These are phyloP conservation scores for Mycena crocata DNA, from an alignment of 768 basidiomycete genomes.

Conservation along the genomic window DNA sequence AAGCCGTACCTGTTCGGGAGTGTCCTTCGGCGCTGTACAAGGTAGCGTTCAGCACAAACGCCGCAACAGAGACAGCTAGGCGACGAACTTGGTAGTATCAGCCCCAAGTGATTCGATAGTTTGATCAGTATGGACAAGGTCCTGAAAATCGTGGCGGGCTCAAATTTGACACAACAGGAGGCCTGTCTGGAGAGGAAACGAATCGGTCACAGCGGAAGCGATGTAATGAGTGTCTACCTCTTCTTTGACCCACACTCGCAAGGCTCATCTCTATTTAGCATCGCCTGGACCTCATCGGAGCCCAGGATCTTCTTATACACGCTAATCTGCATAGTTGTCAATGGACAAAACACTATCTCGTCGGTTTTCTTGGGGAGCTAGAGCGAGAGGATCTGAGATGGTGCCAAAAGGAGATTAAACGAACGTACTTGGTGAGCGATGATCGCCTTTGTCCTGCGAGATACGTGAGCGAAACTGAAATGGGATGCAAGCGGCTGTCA, in stretches of 20 bases:
- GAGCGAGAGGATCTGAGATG: background rate
- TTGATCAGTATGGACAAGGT: slow-evolving; percentile 88
- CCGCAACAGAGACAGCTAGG: background rate
- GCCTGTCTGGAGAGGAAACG: slow-evolving; percentile 47
- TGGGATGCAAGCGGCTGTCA: background rate
- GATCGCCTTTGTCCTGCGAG: slow-evolving; percentile 75
- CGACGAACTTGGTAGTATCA: slow-evolving; percentile 82
- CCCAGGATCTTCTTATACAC: slow-evolving; percentile 80
- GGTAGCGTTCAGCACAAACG: background rate
- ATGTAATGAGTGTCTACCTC: slow-evolving; percentile 53
- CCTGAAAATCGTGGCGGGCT: slow-evolving; percentile 76
- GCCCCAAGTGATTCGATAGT: slow-evolving; percentile 87
- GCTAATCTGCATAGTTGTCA: slow-evolving; percentile 74
- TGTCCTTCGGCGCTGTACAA: slow-evolving; percentile 71
- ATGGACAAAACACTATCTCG: slow-evolving; percentile 92
- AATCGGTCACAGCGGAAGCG: slow-evolving; percentile 12
- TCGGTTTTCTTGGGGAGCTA: slow-evolving; percentile 92
- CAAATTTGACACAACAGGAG: slow-evolving; percentile 56
- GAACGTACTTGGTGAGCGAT: slow-evolving; percentile 71
- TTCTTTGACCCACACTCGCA: slow-evolving; percentile 78
- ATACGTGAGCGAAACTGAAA: slow-evolving; percentile 26
- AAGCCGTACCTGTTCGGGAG: slow-evolving; percentile 69
- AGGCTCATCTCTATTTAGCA: slow-evolving; percentile 75
- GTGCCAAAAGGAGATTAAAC: background rate
- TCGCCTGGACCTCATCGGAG: slow-evolving; percentile 74